Evolutionary conservation across 331 rosid genomes (phyloP).

Genomic region (Erythrophleum ivorense): DNA sequence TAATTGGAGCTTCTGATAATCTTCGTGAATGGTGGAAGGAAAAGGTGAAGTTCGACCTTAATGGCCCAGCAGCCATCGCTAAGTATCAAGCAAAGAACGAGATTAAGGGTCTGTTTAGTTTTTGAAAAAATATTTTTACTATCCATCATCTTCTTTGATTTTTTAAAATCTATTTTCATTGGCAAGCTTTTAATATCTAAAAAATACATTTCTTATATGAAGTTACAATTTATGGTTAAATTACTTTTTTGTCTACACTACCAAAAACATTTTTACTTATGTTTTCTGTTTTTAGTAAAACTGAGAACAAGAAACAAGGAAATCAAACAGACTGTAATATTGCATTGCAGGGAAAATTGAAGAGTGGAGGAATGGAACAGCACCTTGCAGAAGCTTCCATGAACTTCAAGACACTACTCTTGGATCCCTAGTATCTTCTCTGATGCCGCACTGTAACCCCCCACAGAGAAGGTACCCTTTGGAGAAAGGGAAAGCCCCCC

Average conservation of each 20-base stretch:
- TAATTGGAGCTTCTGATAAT: constrained; percentile 76
- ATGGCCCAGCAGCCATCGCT: constrained; percentile 73
- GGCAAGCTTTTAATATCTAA: too few relatives aligned
- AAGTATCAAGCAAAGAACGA: constrained; percentile 66
- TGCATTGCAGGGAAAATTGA: constrained; percentile 37
- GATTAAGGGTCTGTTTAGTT: constrained; percentile 11
- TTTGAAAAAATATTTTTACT: too few relatives aligned
- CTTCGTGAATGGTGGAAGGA: constrained; percentile 96
- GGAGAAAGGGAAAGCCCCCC: constrained; percentile 54
- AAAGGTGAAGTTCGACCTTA: constrained; percentile 64
- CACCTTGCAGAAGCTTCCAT: constrained; percentile 49
- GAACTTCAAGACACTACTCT: constrained; percentile 73
- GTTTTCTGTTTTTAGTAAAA: too few relatives aligned
- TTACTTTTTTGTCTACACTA: too few relatives aligned
- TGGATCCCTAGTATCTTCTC: constrained; percentile 66
- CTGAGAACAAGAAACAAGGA: too few relatives aligned
- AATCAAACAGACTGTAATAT: too few relatives aligned
- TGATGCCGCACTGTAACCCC: constrained; percentile 78
- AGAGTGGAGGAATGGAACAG: constrained; percentile 35
- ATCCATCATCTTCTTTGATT: too few relatives aligned
- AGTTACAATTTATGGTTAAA: too few relatives aligned
- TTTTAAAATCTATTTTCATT: too few relatives aligned
- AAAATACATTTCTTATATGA: too few relatives aligned
- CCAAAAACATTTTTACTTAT: too few relatives aligned
- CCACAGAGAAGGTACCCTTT: constrained; percentile 75